These are phyloP conservation scores for Coffea humblotiana DNA, from an alignment of 305 asterid genomes.

Conservation along the genomic window DNA sequence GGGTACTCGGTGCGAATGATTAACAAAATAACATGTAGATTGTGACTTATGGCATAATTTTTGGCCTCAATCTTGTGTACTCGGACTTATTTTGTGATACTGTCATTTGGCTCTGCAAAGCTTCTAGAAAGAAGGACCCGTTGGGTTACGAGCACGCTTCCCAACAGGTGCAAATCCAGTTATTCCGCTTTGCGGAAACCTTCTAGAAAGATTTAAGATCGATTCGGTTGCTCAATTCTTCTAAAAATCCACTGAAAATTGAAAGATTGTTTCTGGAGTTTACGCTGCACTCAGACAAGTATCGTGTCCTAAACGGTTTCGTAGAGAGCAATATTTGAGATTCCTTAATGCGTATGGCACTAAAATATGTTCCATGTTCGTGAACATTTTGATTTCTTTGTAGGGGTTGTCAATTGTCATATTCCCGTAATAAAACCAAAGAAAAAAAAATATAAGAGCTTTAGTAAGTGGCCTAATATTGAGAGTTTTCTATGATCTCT, in stretches of 20 bases:
- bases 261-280: too few species aligned
- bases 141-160: neutral
- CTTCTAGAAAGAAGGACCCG: neutral
- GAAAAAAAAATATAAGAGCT: too few species aligned
- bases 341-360: too few species aligned
- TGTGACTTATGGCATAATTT: neutral
- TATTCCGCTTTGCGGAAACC: neutral
- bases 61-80: neutral
- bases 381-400: too few species aligned
- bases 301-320: too few species aligned
- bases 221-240: neutral
- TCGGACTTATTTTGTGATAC: neutral
- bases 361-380: too few species aligned
- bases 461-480: too few species aligned
- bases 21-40: neutral
- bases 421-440: too few species aligned
- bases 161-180: neutral
- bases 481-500: too few species aligned
- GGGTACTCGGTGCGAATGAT: neutral
- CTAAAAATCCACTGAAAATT: neutral
- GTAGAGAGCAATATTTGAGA: too few species aligned
- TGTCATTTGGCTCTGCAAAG: neutral
- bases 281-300: too few species aligned
- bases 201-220: neutral
- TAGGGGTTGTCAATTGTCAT: too few species aligned